Evolutionary conservation across 2,329 filamentous ascomycete species (phyloP), one percentile per base, ranked within the genome.

Genomic region (Ceratocystis variospora): DNA sequence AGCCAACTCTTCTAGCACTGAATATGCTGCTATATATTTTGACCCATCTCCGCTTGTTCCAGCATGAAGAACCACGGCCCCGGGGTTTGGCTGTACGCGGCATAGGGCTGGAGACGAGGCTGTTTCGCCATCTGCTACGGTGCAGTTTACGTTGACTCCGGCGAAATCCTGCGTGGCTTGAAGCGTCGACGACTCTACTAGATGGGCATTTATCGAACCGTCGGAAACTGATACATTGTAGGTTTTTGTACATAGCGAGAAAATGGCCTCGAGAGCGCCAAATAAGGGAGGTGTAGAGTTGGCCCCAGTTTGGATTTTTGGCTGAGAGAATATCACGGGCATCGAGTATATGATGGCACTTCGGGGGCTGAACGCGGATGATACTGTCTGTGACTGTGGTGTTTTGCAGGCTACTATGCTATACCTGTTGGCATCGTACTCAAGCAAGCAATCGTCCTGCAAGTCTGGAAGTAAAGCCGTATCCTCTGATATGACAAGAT

Each of bases 241-340:
- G 2, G 69, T 70, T 65, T 71, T 71, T 63, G 72, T 70, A 61
- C 73, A 73, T 50, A 74, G 71, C 44, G 73, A 71, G n/a, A 73
- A 69, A 10, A 73, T 66, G 15, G 72, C 69, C 67, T 74, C 73
- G 7, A 70, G 65, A 22, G 73, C 73, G 17, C 70, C 68, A 67
- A 73, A 72, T 12, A 25, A 45, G 19, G 62, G 12, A 5, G 59
- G 31, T 19, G 7, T 31, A 33, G 12, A 31, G 5, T n/a, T 17
- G 3, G 48, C 44, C 2, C 59, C 41, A 3, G 63, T 62, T 3
- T 64, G 64, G 17, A 61, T 57, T 2, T 67, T 69, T 46, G 68
- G 57, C 68, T 68, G 71, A 17, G 72, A 71, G 66, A 72, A 73
- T 12, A 74, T 68, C 2, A 73, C 25, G 46, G 71, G 73, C 68